Percentiles rank a stretch among this genome's conserved stretches.
phyloP scores from a whole-genome alignment of 2,329 filamentous ascomycete species.

The Neopestalotiopsis sp. region DNA sequence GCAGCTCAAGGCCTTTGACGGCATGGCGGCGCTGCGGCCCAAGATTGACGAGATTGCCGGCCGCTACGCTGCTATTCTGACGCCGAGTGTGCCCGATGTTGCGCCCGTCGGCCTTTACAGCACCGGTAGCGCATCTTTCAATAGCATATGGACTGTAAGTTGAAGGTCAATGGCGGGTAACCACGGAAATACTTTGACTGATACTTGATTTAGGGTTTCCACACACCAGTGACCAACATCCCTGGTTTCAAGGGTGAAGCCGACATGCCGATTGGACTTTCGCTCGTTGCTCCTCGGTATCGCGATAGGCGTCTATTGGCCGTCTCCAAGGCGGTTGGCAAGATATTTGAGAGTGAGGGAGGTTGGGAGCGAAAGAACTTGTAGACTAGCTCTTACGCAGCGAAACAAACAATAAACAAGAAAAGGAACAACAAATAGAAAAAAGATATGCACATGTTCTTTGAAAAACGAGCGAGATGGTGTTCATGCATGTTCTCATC shows the following conservation, averaged over 20 bases:
- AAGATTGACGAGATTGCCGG: slow-evolving; percentile 57
- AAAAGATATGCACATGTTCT: too few species aligned
- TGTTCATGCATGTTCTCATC: too few species aligned
- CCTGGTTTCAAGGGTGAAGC: slow-evolving; percentile 65
- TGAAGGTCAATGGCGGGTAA: neutral
- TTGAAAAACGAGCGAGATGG: too few species aligned
- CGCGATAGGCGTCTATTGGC: slow-evolving; percentile 47
- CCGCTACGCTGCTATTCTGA: slow-evolving; percentile 60
- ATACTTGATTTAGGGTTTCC: slow-evolving; percentile 47
- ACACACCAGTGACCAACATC: slow-evolving; percentile 68
- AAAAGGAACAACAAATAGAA: neutral
- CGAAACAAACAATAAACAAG: neutral
- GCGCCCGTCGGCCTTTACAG: slow-evolving; percentile 58
- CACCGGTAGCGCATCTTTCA: slow-evolving; percentile 62
- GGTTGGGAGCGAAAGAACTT: slow-evolving; percentile 33
- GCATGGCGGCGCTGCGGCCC: slow-evolving; percentile 57
- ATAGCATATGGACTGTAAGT: slow-evolving; percentile 58
- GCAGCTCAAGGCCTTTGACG: slow-evolving; percentile 61
- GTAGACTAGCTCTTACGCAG: neutral
- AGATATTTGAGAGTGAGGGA: slow-evolving; percentile 45
- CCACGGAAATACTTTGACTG: neutral
- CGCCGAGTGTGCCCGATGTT: slow-evolving; percentile 64
- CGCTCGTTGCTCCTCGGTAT: slow-evolving; percentile 54
- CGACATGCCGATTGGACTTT: slow-evolving; percentile 65
- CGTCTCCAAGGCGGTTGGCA: slow-evolving; percentile 44